Base-by-base conservation (phyloP, 2,329 filamentous ascomycete genomes). In the Xylaria sp. region DNA sequence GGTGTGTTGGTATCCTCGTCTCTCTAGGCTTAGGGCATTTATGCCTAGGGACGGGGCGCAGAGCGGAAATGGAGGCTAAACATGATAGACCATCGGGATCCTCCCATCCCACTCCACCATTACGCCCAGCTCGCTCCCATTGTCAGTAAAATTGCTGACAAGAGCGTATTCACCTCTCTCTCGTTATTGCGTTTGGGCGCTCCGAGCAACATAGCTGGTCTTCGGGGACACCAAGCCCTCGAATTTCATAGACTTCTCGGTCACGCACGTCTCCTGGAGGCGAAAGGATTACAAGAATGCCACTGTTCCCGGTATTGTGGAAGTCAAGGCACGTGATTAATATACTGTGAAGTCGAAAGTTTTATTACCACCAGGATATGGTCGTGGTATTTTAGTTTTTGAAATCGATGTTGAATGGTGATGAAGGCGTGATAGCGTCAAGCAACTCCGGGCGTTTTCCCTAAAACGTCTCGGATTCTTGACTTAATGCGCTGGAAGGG, bases 401-500 rank as follows among this genome's bases (percentile, higher is more conserved):
- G 72, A 78, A 78, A 67, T 78, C 69, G 54, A 79, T 63, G 6
- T 72, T 55, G 62, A 79, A 78, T 27, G 77, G 77, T 27, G 75
- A 78, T n/a, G 71, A 66, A 19, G 76, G 72, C 58, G 63, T 50
- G 57, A 76, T 69, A 50, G 76, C 63, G 63, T 76, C 75, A 72
- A 78, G 74, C 58, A 74, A 68, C 56, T 69, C 74, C 71, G 72
- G 58, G 55, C 73, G 76, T 65, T 75, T 74, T 60, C 68, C 76
- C 80, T 83, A 87, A 75, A 86, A 87, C 56, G 84, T 86, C 74
- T 87, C 85, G 36, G 83, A 84, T 67, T 87, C 85, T 70, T 85
- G 83, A 71, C 84, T 86, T 24, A 76, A 65, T 61, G 70, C 74
- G 58, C 76, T 77, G 5, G 73, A 72, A 50, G 75, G 75, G 60